phyloP scores from a whole-genome alignment of 495 filamentous ascomycete genomes.

The Penicillium fimorum region DNA sequence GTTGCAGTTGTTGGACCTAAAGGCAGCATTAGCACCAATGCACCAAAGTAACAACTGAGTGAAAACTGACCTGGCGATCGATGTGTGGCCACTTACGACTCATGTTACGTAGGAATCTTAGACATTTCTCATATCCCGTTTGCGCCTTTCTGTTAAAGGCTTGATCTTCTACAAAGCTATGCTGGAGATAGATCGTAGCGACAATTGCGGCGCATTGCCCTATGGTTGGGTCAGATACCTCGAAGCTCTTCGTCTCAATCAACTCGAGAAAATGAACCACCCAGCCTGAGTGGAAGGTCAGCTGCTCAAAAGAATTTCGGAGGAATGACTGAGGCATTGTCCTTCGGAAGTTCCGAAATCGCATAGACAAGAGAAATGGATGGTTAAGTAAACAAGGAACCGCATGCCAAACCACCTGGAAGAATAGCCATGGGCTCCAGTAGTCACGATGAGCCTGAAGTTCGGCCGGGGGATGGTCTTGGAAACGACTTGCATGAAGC shows the following conservation, averaged over 20 bases:
- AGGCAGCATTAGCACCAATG: neutral
- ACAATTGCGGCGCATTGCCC: constrained; percentile 36
- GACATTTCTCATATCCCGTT: constrained; percentile 32
- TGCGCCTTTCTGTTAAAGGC: constrained; percentile 32
- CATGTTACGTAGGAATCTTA: constrained; percentile 28
- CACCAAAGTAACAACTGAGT: neutral
- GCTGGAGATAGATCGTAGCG: constrained; percentile 38
- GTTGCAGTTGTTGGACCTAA: constrained; percentile 28
- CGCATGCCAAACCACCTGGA: constrained; percentile 43
- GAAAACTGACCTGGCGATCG: constrained; percentile 23
- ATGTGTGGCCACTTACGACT: constrained; percentile 32
- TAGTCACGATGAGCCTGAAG: constrained; percentile 39
- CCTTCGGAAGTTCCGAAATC: constrained; percentile 39
- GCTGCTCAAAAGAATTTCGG: constrained; percentile 37
- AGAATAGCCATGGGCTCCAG: constrained; percentile 47
- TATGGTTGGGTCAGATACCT: constrained; percentile 35
- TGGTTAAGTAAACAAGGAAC: constrained; percentile 45
- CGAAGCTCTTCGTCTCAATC: constrained; percentile 30
- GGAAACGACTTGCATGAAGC: constrained; percentile 42
- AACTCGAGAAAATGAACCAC: constrained; percentile 34
- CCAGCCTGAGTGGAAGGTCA: constrained; percentile 35
- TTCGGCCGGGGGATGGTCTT: constrained; percentile 30
- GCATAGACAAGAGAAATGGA: constrained; percentile 43
- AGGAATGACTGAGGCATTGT: constrained; percentile 41
- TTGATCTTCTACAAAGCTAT: constrained; percentile 38